phyloP scores from a whole-genome alignment of 108 stramenopile genomes.

The Asterionellopsis glacialis region DNA sequence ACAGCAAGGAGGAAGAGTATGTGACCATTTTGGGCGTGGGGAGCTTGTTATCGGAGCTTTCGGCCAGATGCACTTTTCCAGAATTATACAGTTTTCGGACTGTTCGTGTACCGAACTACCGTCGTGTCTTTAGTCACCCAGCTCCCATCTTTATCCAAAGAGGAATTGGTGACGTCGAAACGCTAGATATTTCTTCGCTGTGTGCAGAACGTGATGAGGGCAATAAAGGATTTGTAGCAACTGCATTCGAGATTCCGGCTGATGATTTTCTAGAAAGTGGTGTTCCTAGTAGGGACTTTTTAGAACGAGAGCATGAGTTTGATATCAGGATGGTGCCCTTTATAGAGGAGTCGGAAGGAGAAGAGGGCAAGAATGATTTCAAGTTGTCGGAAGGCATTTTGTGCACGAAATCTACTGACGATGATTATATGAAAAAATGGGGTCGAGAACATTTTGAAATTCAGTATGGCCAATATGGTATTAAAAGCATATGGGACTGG shows the following conservation, averaged over 20 bases:
- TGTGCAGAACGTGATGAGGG: conserved; percentile 51
- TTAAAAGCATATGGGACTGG: conserved; percentile 85
- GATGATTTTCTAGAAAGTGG: conserved; percentile 26
- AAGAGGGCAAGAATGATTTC: neutral
- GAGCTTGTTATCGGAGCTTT: conserved; percentile 58
- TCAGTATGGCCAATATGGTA: conserved; percentile 48
- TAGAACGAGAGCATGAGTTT: conserved; percentile 69
- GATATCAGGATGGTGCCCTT: conserved; percentile 52
- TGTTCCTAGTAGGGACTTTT: conserved; percentile 28
- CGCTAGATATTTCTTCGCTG: conserved; percentile 69
- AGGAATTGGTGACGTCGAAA: conserved; percentile 66
- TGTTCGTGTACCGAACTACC: conserved; percentile 67
- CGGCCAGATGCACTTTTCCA: conserved; percentile 71
- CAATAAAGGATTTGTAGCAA: conserved; percentile 49
- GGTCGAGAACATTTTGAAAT: conserved; percentile 51
- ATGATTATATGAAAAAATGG: conserved; percentile 57
- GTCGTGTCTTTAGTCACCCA: conserved; percentile 78
- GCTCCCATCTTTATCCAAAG: conserved; percentile 82
- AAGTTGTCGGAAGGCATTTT: conserved; percentile 36
- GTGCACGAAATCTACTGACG: conserved; percentile 68
- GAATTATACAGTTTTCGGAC: conserved; percentile 68
- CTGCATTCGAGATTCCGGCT: conserved; percentile 74
- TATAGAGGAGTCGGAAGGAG: conserved; percentile 8
- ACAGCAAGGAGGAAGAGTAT: neutral
- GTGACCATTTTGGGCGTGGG: conserved; percentile 84